Evolutionary conservation across 2,329 filamentous ascomycete genomes (phyloP), one percentile per base, ranked within the genome.

Genomic region (Metarhizium sp.): DNA sequence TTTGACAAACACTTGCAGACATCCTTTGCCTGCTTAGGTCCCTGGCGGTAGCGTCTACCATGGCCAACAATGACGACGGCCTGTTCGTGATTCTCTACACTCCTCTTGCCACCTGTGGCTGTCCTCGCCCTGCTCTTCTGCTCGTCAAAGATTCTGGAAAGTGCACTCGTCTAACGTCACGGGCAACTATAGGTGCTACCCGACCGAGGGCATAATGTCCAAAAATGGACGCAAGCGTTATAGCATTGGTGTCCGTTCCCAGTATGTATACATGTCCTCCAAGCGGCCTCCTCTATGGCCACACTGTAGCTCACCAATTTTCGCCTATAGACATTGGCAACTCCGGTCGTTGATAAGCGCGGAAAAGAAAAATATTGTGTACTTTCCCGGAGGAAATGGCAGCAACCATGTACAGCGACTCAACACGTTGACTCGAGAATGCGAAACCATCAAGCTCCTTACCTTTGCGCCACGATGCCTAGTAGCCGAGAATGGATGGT

Each of bases 281-380:
- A 50, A 40, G 20, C 49, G 55, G 6, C 47, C 52, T 47, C 6
- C 42, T n/a, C 7, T 6, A n/a, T 40, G 13, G 13, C 13, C 20
- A 45, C 45, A 38, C 20, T 45, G 34, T 14, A 36, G 45, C 55
- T 57, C 32, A 52, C 42, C 11, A 52, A 47, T 45, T 4, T 38
- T 20, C 32, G 32, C 47, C 32, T 49, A 10, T 64, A 92, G 87
- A 61, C 89, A 94, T 72, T 92, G 87, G 85, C 89, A 94, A 73
- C 78, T 99, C 49, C 89, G 92, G 55, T 92, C 95, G 62, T 85
- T 95, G 62, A 88, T 97, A 67, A 92, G 89, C 69, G 87, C 86
- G 30, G 85, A 90, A 61, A 83, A 88, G 64, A 78, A 84, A 47
- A 82, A 92, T 69, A 74, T 86, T 62, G 79, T 97, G 61, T 96